Evolutionary conservation across 306 rosid genomes (phyloP), one percentile per base, ranked within the genome.

Genomic region (Betula pendula): DNA sequence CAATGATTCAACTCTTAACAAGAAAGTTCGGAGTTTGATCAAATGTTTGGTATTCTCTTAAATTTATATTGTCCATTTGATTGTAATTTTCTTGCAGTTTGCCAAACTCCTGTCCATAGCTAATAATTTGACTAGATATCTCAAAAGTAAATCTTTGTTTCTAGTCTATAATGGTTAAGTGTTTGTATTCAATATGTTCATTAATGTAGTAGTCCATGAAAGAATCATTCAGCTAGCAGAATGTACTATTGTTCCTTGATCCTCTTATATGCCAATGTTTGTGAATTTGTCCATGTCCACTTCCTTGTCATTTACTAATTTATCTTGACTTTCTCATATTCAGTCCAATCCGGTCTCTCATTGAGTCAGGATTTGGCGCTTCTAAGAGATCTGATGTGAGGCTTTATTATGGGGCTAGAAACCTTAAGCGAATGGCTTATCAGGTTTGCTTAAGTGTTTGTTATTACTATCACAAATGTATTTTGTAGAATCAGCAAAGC

Each of bases 341-440:
- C 92, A 96, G 97, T 80, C 99, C 99, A 42, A 91, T 92, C 66
- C 90, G 97, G 68, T 91, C 99, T 50, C 86, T 96, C 33, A 75
- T 96, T 56, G 99, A 96, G 87, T 89, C 94, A 2, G 97, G 92
- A 79, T 88, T 95, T 82, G 81, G 79, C 49, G 90, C 92, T 24
- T 73, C 77, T 65, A 84, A 89, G 79, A 84, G 99, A 79, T 82
- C 98, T 72, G 92, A 89, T 71, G 99, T 92, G 66, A 95, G 88
- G 85, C 84, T 95, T 13, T 95, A 82, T 81, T 95, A 87, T 50
- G 99, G 98, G 60, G 96, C 96, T 40, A 89, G 97, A 80, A 92
- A 95, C 84, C 96, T 90, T 33, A 84, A 92, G 74, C 85, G 94
- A 82, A 88, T 95, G 97, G 99, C 99, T 70, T 95, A 95, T 82